Base-by-base conservation (phyloP, 306 rosid genomes). In the Quercus aquifolioides region DNA sequence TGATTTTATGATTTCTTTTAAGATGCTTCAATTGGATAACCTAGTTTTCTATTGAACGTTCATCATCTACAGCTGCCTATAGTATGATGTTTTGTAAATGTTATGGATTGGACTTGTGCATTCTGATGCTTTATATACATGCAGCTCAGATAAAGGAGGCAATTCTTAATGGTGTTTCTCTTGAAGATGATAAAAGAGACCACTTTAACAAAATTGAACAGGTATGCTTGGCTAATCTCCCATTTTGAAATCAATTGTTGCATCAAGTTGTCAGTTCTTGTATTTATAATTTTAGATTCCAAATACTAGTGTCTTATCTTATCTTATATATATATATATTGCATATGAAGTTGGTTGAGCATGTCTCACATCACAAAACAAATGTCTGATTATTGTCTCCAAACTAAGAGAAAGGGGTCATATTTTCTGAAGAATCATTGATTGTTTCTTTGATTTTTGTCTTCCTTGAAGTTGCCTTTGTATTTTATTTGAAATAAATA, bases 111-210 rank as follows among this genome's bases (percentile, higher is more conserved):
- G 18, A 59, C 20, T 72, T 79, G 12, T 35, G 68, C 55, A 76
- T 23, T 83, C 79, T 88, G 41, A 82, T 81, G 77, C 76, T 83
- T 71, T 74, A 74, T 81, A 25, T 52, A 20, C 73, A 72, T 87
- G 88, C 97, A 95, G 99, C 51, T 80, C 94, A 90, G 85, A 89
- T 95, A 81, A 92, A 87, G 91, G 94, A 91, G 85, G 99, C 98
- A 2, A 92, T 93, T 84, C 97, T 95, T 67, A 87, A 69, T 87
- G 99, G 99, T 84, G 98, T 95, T 84, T 81, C 98, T 76, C 99
- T 95, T 69, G 96, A 92, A 84, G 98, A 89, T 83, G 97, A 90
- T 43, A 85, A 90, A 84, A 91, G 88, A 85, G 99, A 95, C 55
- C 71, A 84, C 1, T 95, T 92, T 81, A 95, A 95, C 91, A 88